These are phyloP conservation scores for Trichoderma sp. DNA, from an alignment of 2,329 filamentous ascomycete species.

Conservation along the genomic window DNA sequence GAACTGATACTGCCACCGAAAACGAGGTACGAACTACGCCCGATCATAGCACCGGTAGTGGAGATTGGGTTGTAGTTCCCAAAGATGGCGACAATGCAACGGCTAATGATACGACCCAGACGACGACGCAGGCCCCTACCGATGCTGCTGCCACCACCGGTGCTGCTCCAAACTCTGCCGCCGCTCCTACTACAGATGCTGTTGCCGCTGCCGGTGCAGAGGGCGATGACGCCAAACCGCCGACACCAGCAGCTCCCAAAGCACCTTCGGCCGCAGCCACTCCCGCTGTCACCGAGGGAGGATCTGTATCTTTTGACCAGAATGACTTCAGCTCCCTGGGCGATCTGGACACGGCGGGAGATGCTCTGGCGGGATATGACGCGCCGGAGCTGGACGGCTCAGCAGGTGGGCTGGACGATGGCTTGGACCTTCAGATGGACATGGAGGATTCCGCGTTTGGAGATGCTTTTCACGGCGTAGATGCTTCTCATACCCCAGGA, in stretches of 20 bases:
- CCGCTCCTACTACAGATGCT: constrained; percentile 22
- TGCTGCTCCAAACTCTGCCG: constrained; percentile 11
- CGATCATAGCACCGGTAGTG: constrained; percentile 56
- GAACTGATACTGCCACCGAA: constrained; percentile 47
- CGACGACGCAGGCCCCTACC: constrained; percentile 9
- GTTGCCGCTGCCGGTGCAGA: neutral
- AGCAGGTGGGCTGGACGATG: constrained; percentile 56
- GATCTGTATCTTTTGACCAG: constrained; percentile 54
- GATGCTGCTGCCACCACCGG: constrained; percentile 17
- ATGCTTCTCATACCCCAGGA: constrained; percentile 44
- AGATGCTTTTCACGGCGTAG: constrained; percentile 75
- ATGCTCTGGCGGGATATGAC: constrained; percentile 70
- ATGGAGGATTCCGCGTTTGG: constrained; percentile 83
- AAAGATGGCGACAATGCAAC: constrained; percentile 59
- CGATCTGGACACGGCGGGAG: constrained; percentile 71
- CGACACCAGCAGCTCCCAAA: constrained; percentile 39
- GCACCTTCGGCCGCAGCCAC: constrained; percentile 50
- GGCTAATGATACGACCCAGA: constrained; percentile 33
- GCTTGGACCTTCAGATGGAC: constrained; percentile 65
- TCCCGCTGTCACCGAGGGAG: constrained; percentile 48
- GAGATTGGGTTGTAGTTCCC: constrained; percentile 77
- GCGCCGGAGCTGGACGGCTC: constrained; percentile 55
- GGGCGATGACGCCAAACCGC: constrained; percentile 32
- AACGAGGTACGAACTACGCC: constrained; percentile 49
- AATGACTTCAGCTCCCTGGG: constrained; percentile 67